Evolutionary conservation across 805 yeast species (phyloP).

Genomic region (Yarrowia deformans): DNA sequence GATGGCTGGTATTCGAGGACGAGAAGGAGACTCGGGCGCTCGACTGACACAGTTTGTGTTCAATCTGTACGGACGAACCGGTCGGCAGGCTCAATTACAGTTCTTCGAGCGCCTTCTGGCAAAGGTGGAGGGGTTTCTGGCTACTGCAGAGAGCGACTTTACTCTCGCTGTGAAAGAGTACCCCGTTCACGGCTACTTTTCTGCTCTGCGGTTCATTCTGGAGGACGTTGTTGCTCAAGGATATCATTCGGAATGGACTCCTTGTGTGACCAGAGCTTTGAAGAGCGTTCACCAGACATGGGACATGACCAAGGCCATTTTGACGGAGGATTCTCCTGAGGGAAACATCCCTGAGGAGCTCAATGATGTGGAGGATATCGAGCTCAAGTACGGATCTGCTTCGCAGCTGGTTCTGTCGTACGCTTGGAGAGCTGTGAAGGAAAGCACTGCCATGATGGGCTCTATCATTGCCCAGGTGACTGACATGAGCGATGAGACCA

Average conservation of each 20-base stretch:
- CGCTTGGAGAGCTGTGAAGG: constrained; percentile 85
- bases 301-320: constrained; percentile 56
- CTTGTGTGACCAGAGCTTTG: constrained; percentile 41
- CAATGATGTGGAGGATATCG: constrained; percentile 44
- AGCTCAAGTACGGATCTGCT: constrained; percentile 50
- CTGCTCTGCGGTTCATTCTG: constrained; percentile 61
- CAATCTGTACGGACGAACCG: constrained; percentile 49
- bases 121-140: constrained; percentile 51
- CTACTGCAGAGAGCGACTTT: constrained; percentile 51
- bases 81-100: constrained; percentile 40
- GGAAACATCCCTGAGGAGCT: constrained; percentile 61
- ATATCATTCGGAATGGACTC: constrained; percentile 46
- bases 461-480: constrained; percentile 53
- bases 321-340: constrained; percentile 76
- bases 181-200: constrained; percentile 75
- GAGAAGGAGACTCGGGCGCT: constrained; percentile 83
- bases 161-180: constrained; percentile 56
- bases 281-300: constrained; percentile 51
- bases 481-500: constrained; percentile 46
- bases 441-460: constrained; percentile 65
- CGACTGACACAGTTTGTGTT: constrained; percentile 63
- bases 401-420: constrained; percentile 62
- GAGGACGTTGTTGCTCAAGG: constrained; percentile 45
- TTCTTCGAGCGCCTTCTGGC: constrained; percentile 51
- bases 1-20: constrained; percentile 56